Evolutionary conservation across 768 basidiomycete species (phyloP), one percentile per base, ranked within the genome.

Genomic region (Pulveroboletus ravenelii): DNA sequence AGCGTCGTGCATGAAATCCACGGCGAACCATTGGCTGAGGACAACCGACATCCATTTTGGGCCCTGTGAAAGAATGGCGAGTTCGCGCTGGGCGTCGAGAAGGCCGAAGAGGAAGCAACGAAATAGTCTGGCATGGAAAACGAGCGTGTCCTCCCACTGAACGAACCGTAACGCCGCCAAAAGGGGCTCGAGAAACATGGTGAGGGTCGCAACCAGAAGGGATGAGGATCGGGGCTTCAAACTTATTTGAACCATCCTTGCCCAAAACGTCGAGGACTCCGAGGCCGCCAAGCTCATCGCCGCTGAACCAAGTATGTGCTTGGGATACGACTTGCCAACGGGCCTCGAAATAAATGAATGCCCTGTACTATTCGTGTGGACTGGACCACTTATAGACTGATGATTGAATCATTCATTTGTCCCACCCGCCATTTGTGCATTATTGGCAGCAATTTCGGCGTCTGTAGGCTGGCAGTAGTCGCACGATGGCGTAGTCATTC

Each of bases 121-220:
- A 34, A 63, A 47, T 0, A 63, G 23, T 12, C 5, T 30, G 17
- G 29, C 43, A 35, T 62, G 61, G 30, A 62, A 47, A 32, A 10
- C 30, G 23, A 56, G 1, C 6, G 39, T 51, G 44, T 63, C 61
- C 30, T 57, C 38, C 58, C 57, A 60, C 23, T 40, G 36, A 18
- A 37, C n/a, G 27, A 49, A 37, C 5, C 15, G 27, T 10, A 41
- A 36, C 17, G 25, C 36, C 12, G 36, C 14, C 42, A 36, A 53
- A 13, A 53, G 29, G 18, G 18, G 36, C n/a, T 35, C 17, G 23
- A 30, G 36, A n/a, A 57, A 17, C 41, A 48, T 47, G 41, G 25
- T 17, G 9, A 17, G 8, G 20, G 18, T 23, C 20, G 20, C 20
- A 23, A 23, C 20, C 13, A 35, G 15, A 51, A 31, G 31, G 17